Conservation (phyloP, 352 stramenopile genomes). For the Hyaloperonospora brassicae region DNA sequence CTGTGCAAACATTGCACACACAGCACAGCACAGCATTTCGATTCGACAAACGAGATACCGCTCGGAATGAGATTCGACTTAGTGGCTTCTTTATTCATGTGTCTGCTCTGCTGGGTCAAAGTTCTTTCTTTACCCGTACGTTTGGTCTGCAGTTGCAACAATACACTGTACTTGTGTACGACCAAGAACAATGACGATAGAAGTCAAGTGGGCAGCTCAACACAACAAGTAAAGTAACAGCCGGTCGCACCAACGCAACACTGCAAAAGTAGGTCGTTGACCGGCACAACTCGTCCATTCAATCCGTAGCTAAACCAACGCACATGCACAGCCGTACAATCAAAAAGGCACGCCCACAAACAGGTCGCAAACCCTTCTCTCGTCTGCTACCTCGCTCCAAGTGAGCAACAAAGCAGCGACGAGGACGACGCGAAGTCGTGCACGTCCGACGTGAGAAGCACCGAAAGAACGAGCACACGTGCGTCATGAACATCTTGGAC, state of each 20-base stretch:
- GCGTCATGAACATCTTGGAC: constrained; percentile 9
- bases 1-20: too few species aligned
- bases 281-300: constrained; percentile 25
- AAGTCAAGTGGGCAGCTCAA: too few species aligned
- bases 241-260: neutral
- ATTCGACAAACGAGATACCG: too few species aligned
- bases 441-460: constrained; percentile 3
- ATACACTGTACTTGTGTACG: too few species aligned
- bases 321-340: constrained; percentile 12
- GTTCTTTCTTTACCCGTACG: too few species aligned
- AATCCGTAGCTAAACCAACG: constrained; percentile 17
- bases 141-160: too few species aligned
- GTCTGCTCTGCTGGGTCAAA: too few species aligned
- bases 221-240: neutral
- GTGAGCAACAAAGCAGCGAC: constrained; percentile 14
- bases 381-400: constrained; percentile 24
- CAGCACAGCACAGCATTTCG: too few species aligned
- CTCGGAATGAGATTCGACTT: too few species aligned
- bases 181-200: too few species aligned
- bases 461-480: constrained; percentile 3
- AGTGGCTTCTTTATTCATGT: too few species aligned
- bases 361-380: constrained; percentile 20
- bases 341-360: constrained; percentile 18
- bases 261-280: constrained; percentile 8
- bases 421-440: constrained; percentile 11